Conservation (phyloP, 1,284 basidiomycete genomes). For the Cryptococcus amylolentus region DNA sequence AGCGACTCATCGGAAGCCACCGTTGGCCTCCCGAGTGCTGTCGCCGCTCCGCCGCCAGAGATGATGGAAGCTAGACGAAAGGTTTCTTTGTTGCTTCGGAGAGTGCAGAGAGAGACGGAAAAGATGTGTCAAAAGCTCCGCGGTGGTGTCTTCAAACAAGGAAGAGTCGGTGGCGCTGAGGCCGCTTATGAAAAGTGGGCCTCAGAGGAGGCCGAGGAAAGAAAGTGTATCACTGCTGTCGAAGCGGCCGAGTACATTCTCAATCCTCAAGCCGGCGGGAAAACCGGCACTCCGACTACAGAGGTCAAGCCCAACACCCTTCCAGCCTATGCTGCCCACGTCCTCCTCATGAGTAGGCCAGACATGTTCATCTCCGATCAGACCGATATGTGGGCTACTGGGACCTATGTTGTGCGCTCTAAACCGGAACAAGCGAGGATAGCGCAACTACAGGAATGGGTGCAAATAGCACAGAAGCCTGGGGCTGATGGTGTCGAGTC, state of each 20-base stretch:
- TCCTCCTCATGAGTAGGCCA: slow-evolving; percentile 64
- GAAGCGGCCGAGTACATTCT: slow-evolving; percentile 34
- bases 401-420: slow-evolving; percentile 69
- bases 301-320: slow-evolving; percentile 25
- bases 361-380: slow-evolving; percentile 63
- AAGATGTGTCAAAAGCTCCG: slow-evolving; percentile 30
- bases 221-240: slow-evolving; percentile 24
- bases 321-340: slow-evolving; percentile 64
- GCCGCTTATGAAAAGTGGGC: slow-evolving; percentile 32
- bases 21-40: slow-evolving; percentile 15
- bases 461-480: slow-evolving; percentile 33
- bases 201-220: slow-evolving; percentile 6
- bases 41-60: slow-evolving; percentile 6
- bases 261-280: slow-evolving; percentile 8
- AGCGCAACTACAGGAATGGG: slow-evolving; percentile 58
- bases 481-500: slow-evolving; percentile 38
- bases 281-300: slow-evolving; percentile 6
- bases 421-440: slow-evolving; percentile 60
- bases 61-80: slow-evolving; percentile 35
- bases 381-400: slow-evolving; percentile 57
- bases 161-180: slow-evolving; percentile 31
- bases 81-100: slow-evolving; percentile 34
- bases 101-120: slow-evolving; percentile 39
- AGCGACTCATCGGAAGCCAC: slow-evolving; percentile 7
- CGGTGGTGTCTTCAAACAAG: slow-evolving; percentile 10